phyloP scores from a whole-genome alignment of 768 basidiomycete genomes.

The Tubosaeta sp. region DNA sequence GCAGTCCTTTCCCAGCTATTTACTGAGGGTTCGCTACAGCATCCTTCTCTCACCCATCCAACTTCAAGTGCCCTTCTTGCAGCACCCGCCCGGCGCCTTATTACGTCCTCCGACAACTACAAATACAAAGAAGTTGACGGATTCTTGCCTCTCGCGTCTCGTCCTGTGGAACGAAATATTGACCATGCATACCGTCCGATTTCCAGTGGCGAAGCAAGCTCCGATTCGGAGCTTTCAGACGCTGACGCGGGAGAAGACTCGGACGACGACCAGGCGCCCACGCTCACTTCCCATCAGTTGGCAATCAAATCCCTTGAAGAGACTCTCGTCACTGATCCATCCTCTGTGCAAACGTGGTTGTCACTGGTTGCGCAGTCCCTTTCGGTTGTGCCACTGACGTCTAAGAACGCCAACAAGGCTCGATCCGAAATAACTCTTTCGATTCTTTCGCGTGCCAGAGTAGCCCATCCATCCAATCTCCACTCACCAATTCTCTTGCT shows the following conservation, averaged over 20 bases:
- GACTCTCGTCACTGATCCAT: conserved; percentile 46
- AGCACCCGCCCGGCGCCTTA: conserved; percentile 45
- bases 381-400: conserved; percentile 53
- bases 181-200: conserved; percentile 53
- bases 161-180: conserved; percentile 23
- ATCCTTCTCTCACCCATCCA: conserved; percentile 56
- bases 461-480: conserved; percentile 48
- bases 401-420: conserved; percentile 65
- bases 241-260: conserved; percentile 32
- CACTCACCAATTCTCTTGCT: conserved; percentile 51
- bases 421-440: conserved; percentile 70
- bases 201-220: conserved; percentile 24
- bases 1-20: neutral
- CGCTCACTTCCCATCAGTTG: conserved; percentile 54
- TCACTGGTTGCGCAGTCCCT: conserved; percentile 59
- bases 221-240: conserved; percentile 35
- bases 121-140: conserved; percentile 65
- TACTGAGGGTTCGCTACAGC: conserved; percentile 23
- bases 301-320: conserved; percentile 58
- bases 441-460: conserved; percentile 60
- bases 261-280: conserved; percentile 30
- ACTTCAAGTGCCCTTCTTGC: conserved; percentile 50
- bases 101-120: conserved; percentile 33
- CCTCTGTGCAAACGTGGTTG: conserved; percentile 56
- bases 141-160: conserved; percentile 55